Base-by-base conservation (phyloP, 495 filamentous ascomycete species). In the Penicillium verhagenii region DNA sequence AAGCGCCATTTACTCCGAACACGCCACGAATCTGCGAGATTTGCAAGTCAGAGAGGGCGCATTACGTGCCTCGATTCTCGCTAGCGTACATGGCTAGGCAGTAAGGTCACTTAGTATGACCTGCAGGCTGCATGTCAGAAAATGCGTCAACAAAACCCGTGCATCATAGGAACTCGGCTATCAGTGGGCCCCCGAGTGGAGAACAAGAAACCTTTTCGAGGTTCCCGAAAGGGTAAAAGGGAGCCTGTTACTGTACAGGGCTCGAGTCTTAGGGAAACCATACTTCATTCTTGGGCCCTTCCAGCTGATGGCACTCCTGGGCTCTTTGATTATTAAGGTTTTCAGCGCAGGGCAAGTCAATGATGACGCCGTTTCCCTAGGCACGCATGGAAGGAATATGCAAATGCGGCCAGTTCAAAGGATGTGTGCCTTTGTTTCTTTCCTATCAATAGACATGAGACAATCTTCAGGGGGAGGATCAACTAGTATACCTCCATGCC, bases 111-210 rank as follows among this genome's bases (percentile, higher is more conserved):
- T n/a, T n/a, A n/a, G n/a, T 33, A 59, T 59, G 48, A 42, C 52
- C 58, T 54, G 58, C 56, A 60, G 51, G 9, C 56, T 64, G 64
- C 59, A 67, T 58, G 59, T 54, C 62, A 65, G 42, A 53, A 45
- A 58, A 59, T 63, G 54, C 50, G 19, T 50, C 23, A 25, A 3
- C 45, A 39, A 21, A 55, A 51, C 54, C 60, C 51, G 56, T 64
- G 56, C 58, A 61, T 57, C 29, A 24, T 49, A 53, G 47, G 58
- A 54, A 57, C 54, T 60, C 28, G 40, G 43, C 8, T 38, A 50
- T 54, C 51, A 53, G 56, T 44, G 29, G 53, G 35, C 54, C 44
- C 35, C 37, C 54, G 57, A 49, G 54, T 23, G 47, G 26, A 23
- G 21, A 1, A 29, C 26, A 39, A 10, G 35, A 24, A 37, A 48